These are phyloP conservation scores for Termitomyces sp. DNA, from an alignment of 768 basidiomycete species.

Conservation along the genomic window DNA sequence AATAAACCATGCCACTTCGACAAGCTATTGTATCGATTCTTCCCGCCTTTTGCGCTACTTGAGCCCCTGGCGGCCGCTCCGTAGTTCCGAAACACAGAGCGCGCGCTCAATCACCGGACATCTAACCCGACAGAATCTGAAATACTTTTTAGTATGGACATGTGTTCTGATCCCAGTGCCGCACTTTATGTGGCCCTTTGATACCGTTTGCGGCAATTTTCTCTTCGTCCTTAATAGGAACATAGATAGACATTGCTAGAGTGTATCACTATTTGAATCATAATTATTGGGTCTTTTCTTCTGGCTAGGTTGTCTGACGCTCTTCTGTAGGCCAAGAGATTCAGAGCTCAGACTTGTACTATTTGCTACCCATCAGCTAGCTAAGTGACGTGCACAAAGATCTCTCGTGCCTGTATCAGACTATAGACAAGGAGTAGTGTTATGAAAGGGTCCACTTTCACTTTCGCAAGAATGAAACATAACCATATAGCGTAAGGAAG, in stretches of 20 bases:
- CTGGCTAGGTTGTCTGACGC: no score
- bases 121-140: not conserved
- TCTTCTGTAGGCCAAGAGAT: no score
- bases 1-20: not conserved
- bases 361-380: not conserved
- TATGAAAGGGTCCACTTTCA: not conserved
- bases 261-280: not conserved
- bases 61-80: not conserved
- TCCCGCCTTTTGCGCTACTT: not conserved
- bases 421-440: not conserved
- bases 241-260: not conserved
- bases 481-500: not conserved
- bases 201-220: not conserved
- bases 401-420: not conserved
- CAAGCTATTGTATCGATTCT: not conserved
- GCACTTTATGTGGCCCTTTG: constrained; percentile 9
- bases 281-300: not conserved
- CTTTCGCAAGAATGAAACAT: not conserved
- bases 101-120: not conserved
- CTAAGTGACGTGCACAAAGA: no score
- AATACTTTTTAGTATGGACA: not conserved
- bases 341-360: not conserved
- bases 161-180: not conserved
- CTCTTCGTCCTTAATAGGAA: not conserved
- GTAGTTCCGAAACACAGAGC: constrained; percentile 2